A percentile compares a stretch with the other conserved stretches of the same genome.
Evolutionary conservation across 495 filamentous ascomycete genomes (phyloP).

Genomic region (Xylaria sp.): DNA sequence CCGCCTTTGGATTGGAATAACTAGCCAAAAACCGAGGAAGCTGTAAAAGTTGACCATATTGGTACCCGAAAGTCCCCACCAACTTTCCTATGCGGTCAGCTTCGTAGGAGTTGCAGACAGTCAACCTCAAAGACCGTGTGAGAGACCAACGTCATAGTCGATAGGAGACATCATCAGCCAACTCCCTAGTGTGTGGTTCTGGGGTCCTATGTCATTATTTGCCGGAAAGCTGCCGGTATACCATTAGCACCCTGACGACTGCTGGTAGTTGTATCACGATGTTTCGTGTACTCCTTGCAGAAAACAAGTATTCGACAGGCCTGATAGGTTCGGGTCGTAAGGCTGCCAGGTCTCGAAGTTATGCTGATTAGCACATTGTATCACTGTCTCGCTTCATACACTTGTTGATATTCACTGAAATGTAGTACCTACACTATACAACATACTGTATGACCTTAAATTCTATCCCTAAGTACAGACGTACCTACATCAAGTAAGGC

Average conservation of each 20-base stretch:
- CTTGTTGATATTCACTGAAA: slow-evolving; percentile 5
- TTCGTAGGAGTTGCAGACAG: slow-evolving; percentile 4
- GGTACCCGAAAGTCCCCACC: slow-evolving; percentile 26
- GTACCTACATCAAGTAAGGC: slow-evolving; percentile 27
- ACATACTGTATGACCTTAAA: slow-evolving; percentile 20
- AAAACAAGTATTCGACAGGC: slow-evolving; percentile 4
- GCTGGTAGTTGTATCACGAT: slow-evolving; percentile 18
- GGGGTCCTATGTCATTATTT: slow-evolving; percentile 18
- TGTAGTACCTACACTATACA: slow-evolving; percentile 3
- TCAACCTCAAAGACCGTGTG: slow-evolving; percentile 17
- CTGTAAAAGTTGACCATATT: slow-evolving; percentile 18
- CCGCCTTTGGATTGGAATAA: background rate
- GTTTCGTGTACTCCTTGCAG: slow-evolving; percentile 21
- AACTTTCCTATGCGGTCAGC: background rate
- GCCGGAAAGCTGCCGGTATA: slow-evolving; percentile 27
- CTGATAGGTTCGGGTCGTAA: slow-evolving; percentile 15
- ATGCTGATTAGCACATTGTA: slow-evolving; percentile 13
- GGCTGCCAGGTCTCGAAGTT: slow-evolving; percentile 21
- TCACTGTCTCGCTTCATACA: slow-evolving; percentile 17
- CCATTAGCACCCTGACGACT: background rate
- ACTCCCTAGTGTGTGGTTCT: slow-evolving; percentile 24
- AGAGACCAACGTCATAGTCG: slow-evolving; percentile 1
- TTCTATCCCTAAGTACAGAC: slow-evolving; percentile 3
- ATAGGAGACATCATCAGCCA: slow-evolving; percentile 16
- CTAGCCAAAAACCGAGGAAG: slow-evolving; percentile 5